Evolutionary conservation across 139 green algal genomes (phyloP).

Genomic region (Pleodorina starrii): DNA sequence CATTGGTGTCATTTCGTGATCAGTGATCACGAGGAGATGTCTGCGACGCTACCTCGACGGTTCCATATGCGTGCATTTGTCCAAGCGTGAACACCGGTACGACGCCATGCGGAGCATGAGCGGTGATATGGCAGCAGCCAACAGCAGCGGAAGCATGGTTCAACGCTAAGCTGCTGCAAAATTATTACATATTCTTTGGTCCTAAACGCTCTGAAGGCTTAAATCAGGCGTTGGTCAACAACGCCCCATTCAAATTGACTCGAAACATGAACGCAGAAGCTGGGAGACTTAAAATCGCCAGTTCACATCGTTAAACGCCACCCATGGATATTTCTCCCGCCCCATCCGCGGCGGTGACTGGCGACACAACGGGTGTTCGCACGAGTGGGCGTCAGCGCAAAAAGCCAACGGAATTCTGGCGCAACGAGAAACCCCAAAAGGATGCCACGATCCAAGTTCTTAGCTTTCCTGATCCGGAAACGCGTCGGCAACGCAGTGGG

Average conservation of each 20-base stretch:
- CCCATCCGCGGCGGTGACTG: background rate
- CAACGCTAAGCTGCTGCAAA: too few relatives aligned
- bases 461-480: background rate
- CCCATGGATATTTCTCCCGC: slow-evolving; percentile 3
- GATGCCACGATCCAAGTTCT: background rate
- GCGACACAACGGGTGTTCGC: background rate
- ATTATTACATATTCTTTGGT: background rate
- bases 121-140: too few relatives aligned
- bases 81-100: too few relatives aligned
- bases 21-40: too few relatives aligned
- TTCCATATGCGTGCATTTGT: too few relatives aligned
- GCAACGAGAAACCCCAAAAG: background rate
- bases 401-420: slow-evolving; percentile 21
- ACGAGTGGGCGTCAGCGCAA: background rate
- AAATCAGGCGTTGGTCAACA: background rate
- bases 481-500: background rate
- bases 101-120: too few relatives aligned
- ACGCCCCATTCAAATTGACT: background rate
- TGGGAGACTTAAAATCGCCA: too few relatives aligned
- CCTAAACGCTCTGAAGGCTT: background rate
- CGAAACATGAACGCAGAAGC: too few relatives aligned
- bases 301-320: too few relatives aligned
- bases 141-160: too few relatives aligned
- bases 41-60: too few relatives aligned
- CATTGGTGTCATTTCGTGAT: too few relatives aligned